phyloP scores from a whole-genome alignment of 139 green algal species.

The Chlamydomonas urium region DNA sequence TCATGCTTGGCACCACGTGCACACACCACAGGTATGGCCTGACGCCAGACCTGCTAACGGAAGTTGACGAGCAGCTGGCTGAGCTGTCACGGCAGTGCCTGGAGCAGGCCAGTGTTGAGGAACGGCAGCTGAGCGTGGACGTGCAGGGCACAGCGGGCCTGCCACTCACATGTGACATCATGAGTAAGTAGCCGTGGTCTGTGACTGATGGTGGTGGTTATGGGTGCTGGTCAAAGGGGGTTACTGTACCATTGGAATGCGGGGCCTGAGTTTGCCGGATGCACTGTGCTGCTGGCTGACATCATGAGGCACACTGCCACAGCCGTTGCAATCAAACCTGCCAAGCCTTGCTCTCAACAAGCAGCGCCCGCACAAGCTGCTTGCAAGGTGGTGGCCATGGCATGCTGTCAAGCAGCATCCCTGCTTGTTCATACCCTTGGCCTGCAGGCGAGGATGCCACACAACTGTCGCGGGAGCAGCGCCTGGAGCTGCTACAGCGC shows the following conservation, averaged over 20 bases:
- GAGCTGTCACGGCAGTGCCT: neutral
- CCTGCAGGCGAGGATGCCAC: neutral
- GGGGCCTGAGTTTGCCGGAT: too few relatives aligned
- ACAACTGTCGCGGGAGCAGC: neutral
- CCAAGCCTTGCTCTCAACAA: neutral
- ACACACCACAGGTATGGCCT: slow-evolving; percentile 15
- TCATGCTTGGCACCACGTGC: neutral
- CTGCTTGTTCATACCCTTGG: too few relatives aligned
- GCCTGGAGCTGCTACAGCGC: slow-evolving; percentile 1
- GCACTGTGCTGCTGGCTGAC: too few relatives aligned
- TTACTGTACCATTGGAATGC: neutral
- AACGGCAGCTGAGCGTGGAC: neutral
- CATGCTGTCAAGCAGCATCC: too few relatives aligned
- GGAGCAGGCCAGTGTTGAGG: neutral
- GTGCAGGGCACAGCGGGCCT: too few relatives aligned
- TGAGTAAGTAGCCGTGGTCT: slow-evolving; percentile 9
- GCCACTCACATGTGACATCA: too few relatives aligned
- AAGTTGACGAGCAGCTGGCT: slow-evolving; percentile 4
- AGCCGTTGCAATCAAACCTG: neutral
- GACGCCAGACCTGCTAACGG: slow-evolving; percentile 2
- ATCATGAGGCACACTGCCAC: too few relatives aligned
- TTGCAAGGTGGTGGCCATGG: too few relatives aligned
- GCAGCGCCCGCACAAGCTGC: neutral
- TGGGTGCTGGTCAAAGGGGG: neutral
- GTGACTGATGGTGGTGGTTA: neutral